A percentile compares a stretch with the other conserved stretches of the same genome.
These are phyloP conservation scores for Sapria himalayana DNA, from an alignment of 345 rosid species.

Conservation along the genomic window DNA sequence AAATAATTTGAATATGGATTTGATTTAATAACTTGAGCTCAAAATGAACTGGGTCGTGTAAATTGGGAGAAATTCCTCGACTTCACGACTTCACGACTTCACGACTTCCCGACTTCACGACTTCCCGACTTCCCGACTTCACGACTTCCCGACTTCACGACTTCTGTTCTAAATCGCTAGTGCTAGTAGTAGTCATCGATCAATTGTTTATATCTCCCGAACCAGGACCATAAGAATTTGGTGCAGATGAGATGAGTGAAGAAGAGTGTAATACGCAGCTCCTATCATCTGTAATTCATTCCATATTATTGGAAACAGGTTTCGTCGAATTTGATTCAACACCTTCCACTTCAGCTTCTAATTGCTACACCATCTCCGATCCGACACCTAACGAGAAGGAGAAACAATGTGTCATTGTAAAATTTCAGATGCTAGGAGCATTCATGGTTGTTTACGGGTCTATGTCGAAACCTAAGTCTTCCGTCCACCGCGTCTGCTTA, in stretches of 20 bases:
- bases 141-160: too few relatives aligned
- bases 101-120: too few relatives aligned
- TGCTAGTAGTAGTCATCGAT: too few relatives aligned
- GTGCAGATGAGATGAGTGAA: constrained; percentile 28
- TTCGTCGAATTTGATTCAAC: constrained; percentile 25
- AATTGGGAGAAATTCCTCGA: too few relatives aligned
- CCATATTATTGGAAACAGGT: constrained; percentile 54
- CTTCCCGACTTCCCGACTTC: too few relatives aligned
- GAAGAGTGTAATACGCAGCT: constrained; percentile 17
- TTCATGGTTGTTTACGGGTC: constrained; percentile 36
- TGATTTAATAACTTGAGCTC: too few relatives aligned
- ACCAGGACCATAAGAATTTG: too few relatives aligned
- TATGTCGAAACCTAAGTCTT: constrained; percentile 13
- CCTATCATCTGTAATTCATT: constrained; percentile 37
- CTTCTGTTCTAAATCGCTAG: too few relatives aligned
- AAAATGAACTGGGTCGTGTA: too few relatives aligned
- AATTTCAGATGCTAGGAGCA: constrained; percentile 26
- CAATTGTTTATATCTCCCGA: too few relatives aligned
- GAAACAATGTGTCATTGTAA: constrained; percentile 19
- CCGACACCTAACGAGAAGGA: constrained; percentile 10
- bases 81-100: too few relatives aligned
- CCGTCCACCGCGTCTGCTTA: constrained; percentile 19
- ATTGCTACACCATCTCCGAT: constrained; percentile 38
- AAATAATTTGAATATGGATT: too few relatives aligned
- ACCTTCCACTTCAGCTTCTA: constrained; percentile 15